A percentile compares a stretch with the other conserved stretches of the same genome.
Evolutionary conservation across 2,329 filamentous ascomycete genomes (phyloP).

Genomic region (Venturia nashicola): DNA sequence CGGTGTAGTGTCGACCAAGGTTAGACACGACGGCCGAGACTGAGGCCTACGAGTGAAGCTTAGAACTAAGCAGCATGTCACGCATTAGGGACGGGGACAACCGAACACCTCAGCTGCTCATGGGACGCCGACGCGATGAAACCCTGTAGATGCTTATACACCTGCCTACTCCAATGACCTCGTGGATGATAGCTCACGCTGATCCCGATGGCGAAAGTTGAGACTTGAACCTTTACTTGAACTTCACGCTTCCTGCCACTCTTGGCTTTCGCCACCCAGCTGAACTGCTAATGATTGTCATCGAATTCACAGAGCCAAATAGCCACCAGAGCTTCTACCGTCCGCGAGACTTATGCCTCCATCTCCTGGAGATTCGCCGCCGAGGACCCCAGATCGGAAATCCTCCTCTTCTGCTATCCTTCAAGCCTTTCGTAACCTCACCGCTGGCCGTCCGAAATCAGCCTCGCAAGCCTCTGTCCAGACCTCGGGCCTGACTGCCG

Average conservation of each 20-base stretch:
- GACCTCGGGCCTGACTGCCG: slow-evolving; percentile 20
- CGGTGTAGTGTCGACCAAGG: background rate
- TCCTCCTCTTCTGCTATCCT: slow-evolving; percentile 26
- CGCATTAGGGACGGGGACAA: background rate
- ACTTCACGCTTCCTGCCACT: background rate
- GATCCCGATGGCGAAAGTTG: background rate
- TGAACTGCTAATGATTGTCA: background rate
- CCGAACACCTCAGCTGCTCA: background rate
- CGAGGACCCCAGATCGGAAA: slow-evolving; percentile 25
- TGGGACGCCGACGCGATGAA: background rate
- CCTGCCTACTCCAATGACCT: background rate
- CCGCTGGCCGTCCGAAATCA: slow-evolving; percentile 22
- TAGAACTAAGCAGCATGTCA: background rate
- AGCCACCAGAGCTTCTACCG: background rate
- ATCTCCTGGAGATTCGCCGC: slow-evolving; percentile 21
- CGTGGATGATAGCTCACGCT: background rate
- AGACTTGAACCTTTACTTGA: background rate
- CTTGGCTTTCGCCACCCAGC: background rate
- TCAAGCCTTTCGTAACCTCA: slow-evolving; percentile 25
- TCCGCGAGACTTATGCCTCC: slow-evolving; percentile 22
- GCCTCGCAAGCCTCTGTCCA: slow-evolving; percentile 15
- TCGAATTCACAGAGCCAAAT: background rate
- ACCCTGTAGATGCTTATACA: background rate
- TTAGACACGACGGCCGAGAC: background rate
- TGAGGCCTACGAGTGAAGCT: background rate